Percentiles rank a stretch among this genome's conserved stretches.
Conservation (phyloP, 768 basidiomycete genomes). For the Boletus rubroflammeus region DNA sequence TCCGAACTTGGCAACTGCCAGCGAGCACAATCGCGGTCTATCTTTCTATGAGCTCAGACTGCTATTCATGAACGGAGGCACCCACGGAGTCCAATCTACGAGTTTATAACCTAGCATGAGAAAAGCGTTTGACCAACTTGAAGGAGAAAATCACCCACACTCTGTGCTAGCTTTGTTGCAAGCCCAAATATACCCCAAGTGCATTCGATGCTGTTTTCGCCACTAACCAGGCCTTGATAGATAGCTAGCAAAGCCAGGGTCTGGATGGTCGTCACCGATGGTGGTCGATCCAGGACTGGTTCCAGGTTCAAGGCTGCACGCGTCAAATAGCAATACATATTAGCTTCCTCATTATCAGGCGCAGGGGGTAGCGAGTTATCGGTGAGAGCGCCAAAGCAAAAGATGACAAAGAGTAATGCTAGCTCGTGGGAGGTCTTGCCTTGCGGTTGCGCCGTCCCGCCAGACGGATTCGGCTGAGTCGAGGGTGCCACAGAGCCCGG, state of each 20-base stretch:
- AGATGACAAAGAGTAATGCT: constrained; percentile 58
- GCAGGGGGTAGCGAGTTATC: constrained; percentile 50
- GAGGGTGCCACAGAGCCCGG: constrained; percentile 27
- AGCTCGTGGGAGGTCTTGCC: constrained; percentile 52
- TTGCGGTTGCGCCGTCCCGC: constrained; percentile 8
- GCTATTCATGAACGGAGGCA: constrained; percentile 13
- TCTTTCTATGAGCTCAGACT: constrained; percentile 13
- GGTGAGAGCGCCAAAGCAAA: constrained; percentile 59
- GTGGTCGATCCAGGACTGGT: constrained; percentile 66
- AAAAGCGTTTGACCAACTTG: background rate
- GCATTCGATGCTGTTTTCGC: constrained; percentile 66
- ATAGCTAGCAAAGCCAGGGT: constrained; percentile 65
- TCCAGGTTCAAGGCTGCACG: constrained; percentile 64
- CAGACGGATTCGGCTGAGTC: constrained; percentile 1
- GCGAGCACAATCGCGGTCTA: constrained; percentile 70
- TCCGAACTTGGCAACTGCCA: constrained; percentile 60
- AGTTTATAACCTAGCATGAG: constrained; percentile 1
- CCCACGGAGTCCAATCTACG: constrained; percentile 66
- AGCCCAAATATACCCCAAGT: constrained; percentile 67
- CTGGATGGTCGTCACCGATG: constrained; percentile 69
- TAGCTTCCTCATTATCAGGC: constrained; percentile 50
- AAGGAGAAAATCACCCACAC: constrained; percentile 42
- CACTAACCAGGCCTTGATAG: constrained; percentile 62
- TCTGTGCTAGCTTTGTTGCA: constrained; percentile 64
- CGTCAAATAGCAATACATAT: constrained; percentile 55